These are phyloP conservation scores for Erodium texanum DNA, from an alignment of 441 rosid species.

Conservation along the genomic window DNA sequence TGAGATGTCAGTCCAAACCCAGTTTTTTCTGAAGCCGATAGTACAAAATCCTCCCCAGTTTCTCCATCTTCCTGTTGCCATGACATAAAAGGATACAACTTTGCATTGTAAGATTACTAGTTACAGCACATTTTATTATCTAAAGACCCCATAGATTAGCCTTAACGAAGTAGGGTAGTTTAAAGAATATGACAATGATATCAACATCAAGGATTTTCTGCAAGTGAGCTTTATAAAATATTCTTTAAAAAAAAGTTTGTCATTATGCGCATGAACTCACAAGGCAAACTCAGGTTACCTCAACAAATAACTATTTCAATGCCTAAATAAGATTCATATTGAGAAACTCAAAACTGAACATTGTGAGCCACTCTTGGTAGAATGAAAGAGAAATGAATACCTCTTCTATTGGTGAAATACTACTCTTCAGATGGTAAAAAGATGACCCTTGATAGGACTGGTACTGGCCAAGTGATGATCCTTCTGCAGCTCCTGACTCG, in stretches of 20 bases:
- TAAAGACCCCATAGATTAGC: not conserved
- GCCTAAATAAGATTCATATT: not conserved
- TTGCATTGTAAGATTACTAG: not conserved
- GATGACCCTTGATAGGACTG: conserved; percentile 49
- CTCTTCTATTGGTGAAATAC: conserved; percentile 62
- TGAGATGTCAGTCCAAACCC: conserved; percentile 31
- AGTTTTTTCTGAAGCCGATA: conserved; percentile 44
- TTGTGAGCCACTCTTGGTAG: conserved; percentile 1
- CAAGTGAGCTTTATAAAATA: not conserved
- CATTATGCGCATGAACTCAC: not conserved
- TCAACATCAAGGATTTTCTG: not conserved
- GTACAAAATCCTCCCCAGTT: conserved; percentile 40
- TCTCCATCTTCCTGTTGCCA: conserved; percentile 45
- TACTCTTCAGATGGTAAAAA: conserved; percentile 46
- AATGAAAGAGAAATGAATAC: conserved; percentile 31
- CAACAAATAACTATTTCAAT: not conserved
- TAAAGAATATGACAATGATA: not conserved
- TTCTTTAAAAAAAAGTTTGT: not conserved
- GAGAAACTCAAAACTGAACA: not conserved
- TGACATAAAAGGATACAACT: conserved; percentile 8
- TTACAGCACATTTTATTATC: not conserved
- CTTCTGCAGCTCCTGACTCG: conserved; percentile 57
- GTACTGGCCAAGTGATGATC: conserved; percentile 58
- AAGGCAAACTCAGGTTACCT: not conserved
- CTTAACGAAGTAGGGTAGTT: not conserved